These are phyloP conservation scores for Podaxis pistillaris DNA, from an alignment of 768 basidiomycete genomes.

Conservation along the genomic window DNA sequence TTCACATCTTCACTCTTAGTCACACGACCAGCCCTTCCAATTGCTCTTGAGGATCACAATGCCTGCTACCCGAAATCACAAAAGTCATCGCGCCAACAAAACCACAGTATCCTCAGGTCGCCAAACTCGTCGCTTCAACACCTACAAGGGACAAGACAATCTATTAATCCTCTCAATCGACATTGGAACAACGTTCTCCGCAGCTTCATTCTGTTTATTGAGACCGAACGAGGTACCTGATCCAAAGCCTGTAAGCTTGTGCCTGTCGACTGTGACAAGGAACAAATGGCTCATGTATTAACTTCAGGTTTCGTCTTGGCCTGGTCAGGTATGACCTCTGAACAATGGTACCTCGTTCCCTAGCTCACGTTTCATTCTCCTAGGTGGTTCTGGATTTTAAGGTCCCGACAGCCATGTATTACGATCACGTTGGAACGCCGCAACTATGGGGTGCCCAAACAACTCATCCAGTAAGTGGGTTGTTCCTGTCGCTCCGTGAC, in stretches of 20 bases:
- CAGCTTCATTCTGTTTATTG: slow-evolving; percentile 26
- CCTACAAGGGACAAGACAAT: slow-evolving; percentile 9
- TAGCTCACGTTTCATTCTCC: neutral
- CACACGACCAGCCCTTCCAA: too few relatives aligned
- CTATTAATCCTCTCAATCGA: slow-evolving; percentile 34
- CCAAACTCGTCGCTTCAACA: too few relatives aligned
- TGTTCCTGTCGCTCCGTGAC: too few relatives aligned
- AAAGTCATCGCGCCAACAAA: too few relatives aligned
- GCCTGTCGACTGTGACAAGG: slow-evolving; percentile 1
- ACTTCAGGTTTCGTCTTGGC: slow-evolving; percentile 16
- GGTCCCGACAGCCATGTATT: slow-evolving; percentile 37
- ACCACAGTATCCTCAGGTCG: too few relatives aligned
- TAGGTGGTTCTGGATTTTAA: slow-evolving; percentile 27
- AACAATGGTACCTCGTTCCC: neutral
- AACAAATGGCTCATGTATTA: slow-evolving; percentile 3
- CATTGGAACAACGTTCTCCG: slow-evolving; percentile 36
- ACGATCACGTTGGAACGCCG: slow-evolving; percentile 23
- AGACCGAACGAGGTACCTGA: slow-evolving; percentile 23
- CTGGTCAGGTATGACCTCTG: slow-evolving; percentile 11
- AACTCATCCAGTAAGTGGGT: slow-evolving; percentile 17
- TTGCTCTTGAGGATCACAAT: too few relatives aligned
- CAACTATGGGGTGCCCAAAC: slow-evolving; percentile 20
- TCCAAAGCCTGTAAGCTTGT: slow-evolving; percentile 16
- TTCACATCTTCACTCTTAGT: too few relatives aligned
- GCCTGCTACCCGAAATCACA: too few relatives aligned